Evolutionary conservation across 2,329 filamentous ascomycete genomes (phyloP).

Genomic region (Colletotrichum spaethianum): DNA sequence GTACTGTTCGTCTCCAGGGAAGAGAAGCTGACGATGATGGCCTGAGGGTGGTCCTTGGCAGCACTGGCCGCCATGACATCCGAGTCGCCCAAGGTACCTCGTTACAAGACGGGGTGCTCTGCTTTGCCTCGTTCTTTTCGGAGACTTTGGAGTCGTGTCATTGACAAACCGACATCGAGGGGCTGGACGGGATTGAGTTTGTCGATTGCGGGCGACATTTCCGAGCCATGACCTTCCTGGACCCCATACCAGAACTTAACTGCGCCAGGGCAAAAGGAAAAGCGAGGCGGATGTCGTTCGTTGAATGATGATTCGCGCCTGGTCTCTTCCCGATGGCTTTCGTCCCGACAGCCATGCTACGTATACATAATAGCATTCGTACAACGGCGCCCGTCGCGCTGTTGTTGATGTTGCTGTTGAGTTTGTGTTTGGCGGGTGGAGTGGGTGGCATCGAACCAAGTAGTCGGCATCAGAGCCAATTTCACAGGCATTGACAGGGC

Average conservation of each 20-base stretch:
- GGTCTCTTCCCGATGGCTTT: not conserved
- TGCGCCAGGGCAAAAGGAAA: not conserved
- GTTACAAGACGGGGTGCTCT: not conserved
- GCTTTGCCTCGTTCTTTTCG: not conserved
- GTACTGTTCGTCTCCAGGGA: no score
- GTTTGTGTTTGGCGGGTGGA: not conserved
- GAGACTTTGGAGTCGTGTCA: not conserved
- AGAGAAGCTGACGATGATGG: not conserved
- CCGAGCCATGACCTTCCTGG: not conserved
- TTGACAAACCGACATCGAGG: not conserved
- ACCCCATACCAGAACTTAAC: not conserved
- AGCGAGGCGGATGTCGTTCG: not conserved
- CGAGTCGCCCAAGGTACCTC: not conserved
- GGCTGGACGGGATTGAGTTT: conserved; percentile 1
- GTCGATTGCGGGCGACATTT: not conserved
- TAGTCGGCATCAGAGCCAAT: not conserved
- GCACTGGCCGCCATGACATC: not conserved
- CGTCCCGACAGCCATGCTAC: not conserved
- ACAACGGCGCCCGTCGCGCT: not conserved
- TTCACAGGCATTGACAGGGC: not conserved
- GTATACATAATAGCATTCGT: not conserved
- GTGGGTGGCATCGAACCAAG: not conserved
- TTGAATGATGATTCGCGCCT: not conserved
- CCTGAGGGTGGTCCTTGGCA: not conserved
- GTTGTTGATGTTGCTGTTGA: not conserved